Evolutionary conservation across 768 basidiomycete species (phyloP), one percentile per base, ranked within the genome.

Genomic region (Kwoniella dendrophila): DNA sequence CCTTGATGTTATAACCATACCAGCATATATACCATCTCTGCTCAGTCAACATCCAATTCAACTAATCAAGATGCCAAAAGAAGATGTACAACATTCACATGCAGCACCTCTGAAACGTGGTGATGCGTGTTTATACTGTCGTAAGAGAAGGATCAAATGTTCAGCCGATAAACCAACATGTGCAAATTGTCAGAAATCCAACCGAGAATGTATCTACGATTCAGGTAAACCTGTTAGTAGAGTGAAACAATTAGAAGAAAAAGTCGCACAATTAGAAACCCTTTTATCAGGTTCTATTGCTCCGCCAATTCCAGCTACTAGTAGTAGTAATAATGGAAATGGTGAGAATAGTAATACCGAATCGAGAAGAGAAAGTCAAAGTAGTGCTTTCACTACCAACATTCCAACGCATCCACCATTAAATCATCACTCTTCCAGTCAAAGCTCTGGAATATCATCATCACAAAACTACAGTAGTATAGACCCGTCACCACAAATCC

Each of bases 241-340:
- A 30, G 74, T 75, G 36, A 72, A 72, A 60, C 74, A 73, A 51
- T 56, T 75, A 7, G 74, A 75, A 50, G 74, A 75, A 22, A 75
- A 73, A 58, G 70, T 75, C 11, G 70, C 71, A 11, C 59, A 73
- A 52, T 49, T 75, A 47, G 72, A 75, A 33, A 59, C 27, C 0
- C 24, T 71, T 54, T 50, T 75, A 20, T 20, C 12, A 43, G 41
- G 41, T 43, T n/a, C n/a, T n/a, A n/a, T n/a, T n/a, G n/a, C n/a
- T n/a, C n/a, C n/a, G n/a, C 41, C 12, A 43, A 20, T 6, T n/a
- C 18, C 8, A 43, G 41, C 12, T 43, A 43, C 12, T n/a, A 20
- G 6, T 8, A 18, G 41, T 50, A 44, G 43, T 32, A n/a, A 29
- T 6, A 27, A 29, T 6, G n/a, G n/a, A n/a, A n/a, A n/a, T n/a